Base-by-base conservation (phyloP, 2,329 filamentous ascomycete species). In the Nemania sp. region DNA sequence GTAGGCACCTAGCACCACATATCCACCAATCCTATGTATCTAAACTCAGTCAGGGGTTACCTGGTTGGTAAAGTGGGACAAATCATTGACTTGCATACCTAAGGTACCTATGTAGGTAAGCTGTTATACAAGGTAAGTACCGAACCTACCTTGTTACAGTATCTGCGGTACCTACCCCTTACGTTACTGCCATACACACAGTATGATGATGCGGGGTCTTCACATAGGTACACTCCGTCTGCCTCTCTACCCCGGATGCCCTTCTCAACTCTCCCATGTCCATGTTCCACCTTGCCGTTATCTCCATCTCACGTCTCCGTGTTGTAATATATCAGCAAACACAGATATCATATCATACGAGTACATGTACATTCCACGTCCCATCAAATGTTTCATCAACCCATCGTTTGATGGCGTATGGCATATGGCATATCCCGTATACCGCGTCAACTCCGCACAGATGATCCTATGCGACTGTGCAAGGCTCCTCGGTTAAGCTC, bases 171-270 rank as follows among this genome's bases (percentile, higher is more conserved):
- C 32, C n/a, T 45, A 54, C 51, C 26, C n/a, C 7, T 11, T 41
- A 41, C 38, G n/a, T n/a, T n/a, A n/a, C n/a, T n/a, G n/a, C n/a
- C n/a, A n/a, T n/a, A n/a, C n/a, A n/a, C n/a, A n/a, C n/a, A n/a
- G n/a, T n/a, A n/a, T 47, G 10, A 22, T 26, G 43, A 41, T 66
- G 64, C 64, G 64, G 64, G 64, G 64, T 66, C 57, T 57, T n/a
- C n/a, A n/a, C n/a, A n/a, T n/a, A n/a, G n/a, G n/a, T n/a, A n/a
- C n/a, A n/a, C n/a, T 38, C 6, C 22, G 7, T 24, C 24, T 24
- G 27, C 54, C 7, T 8, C 38, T 54, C 49, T 15, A 18, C 62
- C 45, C 11, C n/a, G 45, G 10, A 47, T 27, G 13, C 32, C 35
- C 32, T 22, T 27, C 22, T 61, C 29, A 11, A 20, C 22, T 22